Conservation (phyloP, 768 basidiomycete genomes). For the Chiua virens region DNA sequence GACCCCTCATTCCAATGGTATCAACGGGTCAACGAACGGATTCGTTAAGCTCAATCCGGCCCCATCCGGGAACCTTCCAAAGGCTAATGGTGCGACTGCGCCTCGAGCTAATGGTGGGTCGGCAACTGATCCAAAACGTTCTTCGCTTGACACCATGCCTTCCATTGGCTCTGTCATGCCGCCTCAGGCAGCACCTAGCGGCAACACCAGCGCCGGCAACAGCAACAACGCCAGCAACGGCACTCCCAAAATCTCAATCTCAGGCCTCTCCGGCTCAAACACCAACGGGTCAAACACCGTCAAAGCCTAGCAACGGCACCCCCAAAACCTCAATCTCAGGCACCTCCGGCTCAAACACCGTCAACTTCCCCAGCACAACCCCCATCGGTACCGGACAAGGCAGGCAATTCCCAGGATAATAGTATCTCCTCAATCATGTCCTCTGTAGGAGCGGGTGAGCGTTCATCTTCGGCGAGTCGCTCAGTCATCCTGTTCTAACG, state of each 20-base stretch:
- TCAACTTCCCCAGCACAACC: neutral
- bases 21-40: constrained; percentile 9
- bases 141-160: constrained; percentile 26
- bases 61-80: constrained; percentile 17
- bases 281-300: neutral
- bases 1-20: constrained; percentile 6
- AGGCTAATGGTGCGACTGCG: constrained; percentile 17
- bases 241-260: neutral
- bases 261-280: neutral
- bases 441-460: constrained; percentile 30
- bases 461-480: constrained; percentile 31
- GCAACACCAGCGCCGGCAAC: neutral
- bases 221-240: neutral
- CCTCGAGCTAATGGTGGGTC: constrained; percentile 32
- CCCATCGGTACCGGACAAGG: constrained; percentile 2
- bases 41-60: constrained; percentile 22
- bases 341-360: neutral
- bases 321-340: neutral
- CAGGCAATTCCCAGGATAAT: neutral
- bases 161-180: constrained; percentile 13
- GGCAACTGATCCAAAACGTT: constrained; percentile 24
- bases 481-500: constrained; percentile 22
- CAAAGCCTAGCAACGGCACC: neutral
- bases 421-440: neutral
- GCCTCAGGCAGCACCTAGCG: constrained; percentile 4